A percentile compares a stretch with the other conserved stretches of the same genome.
These are phyloP conservation scores for Melanogaster broomeanus DNA, from an alignment of 768 basidiomycete genomes.

Conservation along the genomic window DNA sequence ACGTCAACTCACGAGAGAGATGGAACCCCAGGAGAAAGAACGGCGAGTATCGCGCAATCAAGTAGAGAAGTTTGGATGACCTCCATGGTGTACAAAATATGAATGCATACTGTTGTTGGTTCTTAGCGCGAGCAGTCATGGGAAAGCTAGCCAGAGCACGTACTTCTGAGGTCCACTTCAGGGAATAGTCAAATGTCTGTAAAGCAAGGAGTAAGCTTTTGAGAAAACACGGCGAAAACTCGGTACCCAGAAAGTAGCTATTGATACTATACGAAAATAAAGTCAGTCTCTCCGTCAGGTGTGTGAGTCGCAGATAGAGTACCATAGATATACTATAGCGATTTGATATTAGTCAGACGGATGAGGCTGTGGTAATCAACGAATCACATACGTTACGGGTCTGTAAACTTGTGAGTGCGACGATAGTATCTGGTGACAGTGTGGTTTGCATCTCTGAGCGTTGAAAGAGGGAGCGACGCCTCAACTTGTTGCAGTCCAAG, in stretches of 20 bases:
- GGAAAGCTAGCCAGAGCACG: background rate
- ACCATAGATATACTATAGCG: background rate
- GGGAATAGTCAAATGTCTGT: constrained; percentile 3
- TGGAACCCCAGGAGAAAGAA: constrained; percentile 1
- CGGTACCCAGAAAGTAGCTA: constrained; percentile 6
- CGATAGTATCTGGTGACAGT: background rate
- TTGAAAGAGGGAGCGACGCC: too few relatives aligned
- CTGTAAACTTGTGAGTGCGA: background rate
- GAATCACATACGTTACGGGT: background rate
- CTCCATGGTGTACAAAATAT: background rate
- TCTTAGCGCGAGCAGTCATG: background rate
- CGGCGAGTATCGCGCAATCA: constrained; percentile 1
- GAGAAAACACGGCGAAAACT: background rate
- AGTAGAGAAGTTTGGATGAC: background rate
- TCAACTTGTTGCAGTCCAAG: too few relatives aligned
- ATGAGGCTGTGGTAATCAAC: background rate
- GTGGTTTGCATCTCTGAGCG: background rate
- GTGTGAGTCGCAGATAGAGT: background rate
- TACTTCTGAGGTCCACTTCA: constrained; percentile 1
- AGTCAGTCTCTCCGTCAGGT: background rate
- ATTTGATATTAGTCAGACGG: background rate
- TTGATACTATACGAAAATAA: background rate
- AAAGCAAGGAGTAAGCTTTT: background rate
- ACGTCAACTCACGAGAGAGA: background rate
- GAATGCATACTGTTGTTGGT: background rate